Conservation (phyloP, 2,329 filamentous ascomycete species). For the Keithomyces neogunnii region DNA sequence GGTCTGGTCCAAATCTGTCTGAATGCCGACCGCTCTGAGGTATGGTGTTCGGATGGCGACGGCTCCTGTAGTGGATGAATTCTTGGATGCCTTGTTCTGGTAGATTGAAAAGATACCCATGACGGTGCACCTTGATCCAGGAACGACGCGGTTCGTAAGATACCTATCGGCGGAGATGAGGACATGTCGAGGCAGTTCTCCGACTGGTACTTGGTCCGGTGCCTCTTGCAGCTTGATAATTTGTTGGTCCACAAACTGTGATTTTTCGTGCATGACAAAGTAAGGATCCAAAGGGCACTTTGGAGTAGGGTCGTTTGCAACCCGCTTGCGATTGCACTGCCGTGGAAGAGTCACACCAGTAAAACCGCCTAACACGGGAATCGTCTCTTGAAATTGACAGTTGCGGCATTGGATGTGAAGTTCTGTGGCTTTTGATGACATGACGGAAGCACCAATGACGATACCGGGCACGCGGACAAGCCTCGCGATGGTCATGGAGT, state of each 20-base stretch:
- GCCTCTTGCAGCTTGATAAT: conserved; percentile 97
- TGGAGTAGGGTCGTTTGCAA: conserved; percentile 57
- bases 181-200: conserved; percentile 89
- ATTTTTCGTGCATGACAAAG: conserved; percentile 90
- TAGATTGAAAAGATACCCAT: conserved; percentile 99
- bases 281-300: conserved; percentile 92
- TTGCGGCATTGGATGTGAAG: conserved; percentile 83
- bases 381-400: conserved; percentile 62
- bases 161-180: conserved; percentile 95
- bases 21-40: conserved; percentile 83
- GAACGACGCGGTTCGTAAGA: conserved; percentile 89
- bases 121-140: conserved; percentile 86
- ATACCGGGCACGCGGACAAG: conserved; percentile 97
- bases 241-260: conserved; percentile 92
- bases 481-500: conserved; percentile 84
- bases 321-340: conserved; percentile 57
- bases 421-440: conserved; percentile 89
- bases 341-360: conserved; percentile 78
- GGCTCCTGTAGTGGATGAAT: conserved; percentile 62
- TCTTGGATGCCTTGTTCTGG: conserved; percentile 81
- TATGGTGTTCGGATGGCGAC: conserved; percentile 96
- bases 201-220: conserved; percentile 93
- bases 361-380: conserved; percentile 78
- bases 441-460: conserved; percentile 91
- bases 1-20: conserved; percentile 82